Evolutionary conservation across 495 filamentous ascomycete genomes (phyloP).

Genomic region (Platismatia glauca): DNA sequence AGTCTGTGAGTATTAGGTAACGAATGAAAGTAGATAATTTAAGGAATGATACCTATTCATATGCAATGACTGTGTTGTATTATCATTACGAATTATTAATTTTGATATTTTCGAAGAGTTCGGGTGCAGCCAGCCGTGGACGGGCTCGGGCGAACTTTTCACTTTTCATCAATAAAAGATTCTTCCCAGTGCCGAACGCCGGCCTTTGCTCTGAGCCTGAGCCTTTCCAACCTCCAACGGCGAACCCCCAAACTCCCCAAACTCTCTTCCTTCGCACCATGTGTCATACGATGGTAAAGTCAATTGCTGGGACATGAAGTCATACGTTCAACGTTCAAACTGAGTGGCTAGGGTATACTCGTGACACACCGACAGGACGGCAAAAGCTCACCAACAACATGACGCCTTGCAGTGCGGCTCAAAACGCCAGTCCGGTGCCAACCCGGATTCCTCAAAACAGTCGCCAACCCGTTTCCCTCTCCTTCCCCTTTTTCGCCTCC

Average conservation of each 20-base stretch:
- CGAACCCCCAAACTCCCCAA: too few species aligned
- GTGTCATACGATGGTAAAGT: background rate
- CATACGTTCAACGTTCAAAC: background rate
- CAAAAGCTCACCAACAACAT: background rate
- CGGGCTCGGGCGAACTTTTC: background rate
- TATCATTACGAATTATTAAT: too few species aligned
- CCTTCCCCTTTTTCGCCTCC: slow-evolving; percentile 29
- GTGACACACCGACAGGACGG: too few species aligned
- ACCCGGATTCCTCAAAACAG: slow-evolving; percentile 12
- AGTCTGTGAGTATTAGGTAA: background rate
- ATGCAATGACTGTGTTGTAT: background rate
- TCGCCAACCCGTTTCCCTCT: slow-evolving; percentile 42
- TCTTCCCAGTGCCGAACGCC: too few species aligned
- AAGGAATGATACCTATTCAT: background rate
- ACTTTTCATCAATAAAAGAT: too few species aligned
- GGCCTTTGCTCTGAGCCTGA: too few species aligned
- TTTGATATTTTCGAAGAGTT: too few species aligned
- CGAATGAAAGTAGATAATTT: background rate
- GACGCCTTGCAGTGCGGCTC: background rate
- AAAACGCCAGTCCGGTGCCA: background rate
- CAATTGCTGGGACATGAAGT: background rate
- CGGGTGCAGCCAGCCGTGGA: background rate
- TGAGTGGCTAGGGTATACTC: slow-evolving; percentile 1
- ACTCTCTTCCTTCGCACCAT: background rate
- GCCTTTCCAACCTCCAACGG: too few species aligned